Conservation (phyloP, 2,329 filamentous ascomycete species). For the Arthroderma uncinatum region DNA sequence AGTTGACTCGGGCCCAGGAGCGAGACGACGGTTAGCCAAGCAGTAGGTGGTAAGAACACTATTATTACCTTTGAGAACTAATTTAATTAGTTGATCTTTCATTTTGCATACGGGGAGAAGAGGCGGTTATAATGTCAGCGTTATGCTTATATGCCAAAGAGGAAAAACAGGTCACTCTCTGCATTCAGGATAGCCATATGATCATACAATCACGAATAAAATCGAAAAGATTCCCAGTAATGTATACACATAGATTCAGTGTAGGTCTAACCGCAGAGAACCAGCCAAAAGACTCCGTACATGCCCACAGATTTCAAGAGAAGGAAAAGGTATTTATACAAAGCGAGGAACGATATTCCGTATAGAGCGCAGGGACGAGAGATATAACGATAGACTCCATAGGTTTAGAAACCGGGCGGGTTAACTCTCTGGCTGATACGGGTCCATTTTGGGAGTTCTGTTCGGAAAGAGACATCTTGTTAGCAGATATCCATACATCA, state of each 20-base stretch:
- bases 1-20: not conserved
- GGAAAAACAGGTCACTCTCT: not conserved
- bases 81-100: constrained; percentile 3
- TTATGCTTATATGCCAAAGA: not conserved
- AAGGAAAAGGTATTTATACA: not conserved
- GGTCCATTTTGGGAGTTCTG: constrained; percentile 85
- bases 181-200: not conserved
- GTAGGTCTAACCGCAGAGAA: not conserved
- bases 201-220: not conserved
- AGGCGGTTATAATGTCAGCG: not conserved
- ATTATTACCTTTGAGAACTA: not conserved
- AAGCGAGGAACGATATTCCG: not conserved
- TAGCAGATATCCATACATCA: constrained; percentile 5
- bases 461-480: constrained; percentile 12
- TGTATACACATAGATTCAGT: not conserved
- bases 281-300: constrained; percentile 4
- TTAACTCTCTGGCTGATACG: constrained; percentile 88
- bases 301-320: constrained; percentile 2
- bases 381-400: not conserved
- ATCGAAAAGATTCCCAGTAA: not conserved
- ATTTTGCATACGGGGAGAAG: not conserved
- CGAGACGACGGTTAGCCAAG: not conserved
- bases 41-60: not conserved
- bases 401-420: constrained; percentile 72
- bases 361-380: not conserved